Base-by-base conservation (phyloP, 2,329 filamentous ascomycete species). In the Penicillium polonicum region DNA sequence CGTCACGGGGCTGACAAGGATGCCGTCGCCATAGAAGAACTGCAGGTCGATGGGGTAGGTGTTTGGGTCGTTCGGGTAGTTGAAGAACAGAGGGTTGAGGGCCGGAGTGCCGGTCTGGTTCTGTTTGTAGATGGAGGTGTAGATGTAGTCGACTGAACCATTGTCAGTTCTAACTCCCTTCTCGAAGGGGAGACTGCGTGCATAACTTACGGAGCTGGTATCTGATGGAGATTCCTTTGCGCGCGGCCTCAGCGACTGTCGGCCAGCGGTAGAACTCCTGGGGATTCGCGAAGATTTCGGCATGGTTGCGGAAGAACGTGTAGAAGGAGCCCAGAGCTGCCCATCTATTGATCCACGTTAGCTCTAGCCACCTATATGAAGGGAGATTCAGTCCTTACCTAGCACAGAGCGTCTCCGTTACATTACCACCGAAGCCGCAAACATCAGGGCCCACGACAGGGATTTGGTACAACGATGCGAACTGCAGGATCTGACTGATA, bases 261-360 rank as follows among this genome's bases (percentile, higher is more conserved):
- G 79, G 76, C 85, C 87, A 91, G 45, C 78, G 81, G 74, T 91
- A 92, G 70, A 89, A 88, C 70, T 92, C 89, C 66, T 91, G 89
- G 1, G 78, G 71, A 25, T 81, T 78, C 7, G 73, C 71, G 41
- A 73, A 70, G 48, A 80, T 74, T 31, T 79, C 79, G 57, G 87
- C 87, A 76, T 92, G 89, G 72, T 90, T 87, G 62, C 89, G 86
- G 77, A 86, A 91, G 77, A 92, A 91, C 1, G 88, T 85, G 36
- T 82, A 80, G 78, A 91, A 91, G 10, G 88, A 88, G 15, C 88
- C 88, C 0, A 91, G 80, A 27, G 82, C 80, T 2, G 87, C 84
- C 89, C 89, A 92, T 15, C 56, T 58, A 3, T 46, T 23, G 10
- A 36, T 55, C 1, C 1, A 10, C 4, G 17, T 58, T 52, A 46